Conservation (phyloP, 1,284 basidiomycete genomes). For the Puccinia horiana region DNA sequence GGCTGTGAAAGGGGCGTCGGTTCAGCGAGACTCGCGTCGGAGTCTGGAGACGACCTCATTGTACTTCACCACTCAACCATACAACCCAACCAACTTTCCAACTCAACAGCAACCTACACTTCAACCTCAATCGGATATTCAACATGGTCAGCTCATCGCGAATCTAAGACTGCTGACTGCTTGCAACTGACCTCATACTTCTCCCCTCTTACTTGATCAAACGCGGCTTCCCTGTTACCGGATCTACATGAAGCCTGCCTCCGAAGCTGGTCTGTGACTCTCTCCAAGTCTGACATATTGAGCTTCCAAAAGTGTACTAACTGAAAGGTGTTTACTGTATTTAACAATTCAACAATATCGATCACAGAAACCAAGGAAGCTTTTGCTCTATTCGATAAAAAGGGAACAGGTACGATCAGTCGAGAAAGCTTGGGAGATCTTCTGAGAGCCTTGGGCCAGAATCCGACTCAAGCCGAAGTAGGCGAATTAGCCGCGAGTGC, state of each 20-base stretch:
- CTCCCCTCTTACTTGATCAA: neutral
- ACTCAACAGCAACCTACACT: no score
- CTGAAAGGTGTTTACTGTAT: neutral
- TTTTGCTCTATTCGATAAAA: slow-evolving; percentile 97
- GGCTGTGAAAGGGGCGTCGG: no score
- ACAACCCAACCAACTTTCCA: neutral
- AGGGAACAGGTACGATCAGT: slow-evolving; percentile 84
- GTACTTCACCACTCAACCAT: neutral
- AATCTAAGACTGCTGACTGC: neutral
- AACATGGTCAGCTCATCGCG: slow-evolving; percentile 19
- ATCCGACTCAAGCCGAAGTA: slow-evolving; percentile 96
- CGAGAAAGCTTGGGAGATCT: slow-evolving; percentile 91
- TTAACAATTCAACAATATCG: neutral
- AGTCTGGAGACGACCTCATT: neutral
- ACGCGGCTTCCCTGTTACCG: neutral
- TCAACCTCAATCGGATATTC: neutral
- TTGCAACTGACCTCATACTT: slow-evolving; percentile 4
- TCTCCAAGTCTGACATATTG: neutral
- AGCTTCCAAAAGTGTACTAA: neutral
- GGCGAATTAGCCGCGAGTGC: slow-evolving; percentile 74
- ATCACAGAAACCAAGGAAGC: slow-evolving; percentile 88
- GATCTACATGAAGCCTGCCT: slow-evolving; percentile 38
- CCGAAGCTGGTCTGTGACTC: slow-evolving; percentile 35
- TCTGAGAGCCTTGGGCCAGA: slow-evolving; percentile 90
- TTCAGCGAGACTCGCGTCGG: neutral